A percentile compares a stretch with the other conserved stretches of the same genome.
Evolutionary conservation across 805 yeast species (phyloP).

Genomic region (Hanseniaspora meyeri): DNA sequence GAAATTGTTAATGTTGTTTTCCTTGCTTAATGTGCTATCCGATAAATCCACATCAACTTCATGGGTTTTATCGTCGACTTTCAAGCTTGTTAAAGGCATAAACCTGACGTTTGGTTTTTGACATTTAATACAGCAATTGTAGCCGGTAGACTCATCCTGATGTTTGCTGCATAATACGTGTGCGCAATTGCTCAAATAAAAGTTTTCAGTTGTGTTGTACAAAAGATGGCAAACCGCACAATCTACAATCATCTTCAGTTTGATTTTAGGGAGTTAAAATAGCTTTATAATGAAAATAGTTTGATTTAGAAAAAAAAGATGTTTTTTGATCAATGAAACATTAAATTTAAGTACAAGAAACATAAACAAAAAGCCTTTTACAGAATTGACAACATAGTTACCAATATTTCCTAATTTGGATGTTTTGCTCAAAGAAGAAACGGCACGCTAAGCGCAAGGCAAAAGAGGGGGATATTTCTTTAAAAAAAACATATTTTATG

Average conservation of each 20-base stretch:
- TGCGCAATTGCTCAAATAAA: constrained; percentile 31
- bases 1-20: constrained; percentile 21
- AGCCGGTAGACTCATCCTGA: constrained; percentile 9
- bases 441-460: neutral
- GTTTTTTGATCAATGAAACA: neutral
- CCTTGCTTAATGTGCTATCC: neutral
- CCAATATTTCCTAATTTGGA: neutral
- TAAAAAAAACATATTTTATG: too few relatives aligned
- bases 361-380: too few relatives aligned
- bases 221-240: constrained; percentile 27
- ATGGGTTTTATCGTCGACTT: neutral
- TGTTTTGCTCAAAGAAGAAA: neutral
- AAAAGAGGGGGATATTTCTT: too few relatives aligned
- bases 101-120: constrained; percentile 16
- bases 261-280: neutral
- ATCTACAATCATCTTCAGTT: constrained; percentile 20
- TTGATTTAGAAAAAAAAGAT: neutral
- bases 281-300: too few relatives aligned
- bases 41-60: neutral
- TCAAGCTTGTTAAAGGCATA: constrained; percentile 15
- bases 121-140: constrained; percentile 16
- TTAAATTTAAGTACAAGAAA: too few relatives aligned
- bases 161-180: constrained; percentile 29
- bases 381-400: too few relatives aligned
- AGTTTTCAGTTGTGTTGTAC: constrained; percentile 18